Conservation (phyloP, 2,329 filamentous ascomycete genomes). For the Stagonosporopsis rhizophila region DNA sequence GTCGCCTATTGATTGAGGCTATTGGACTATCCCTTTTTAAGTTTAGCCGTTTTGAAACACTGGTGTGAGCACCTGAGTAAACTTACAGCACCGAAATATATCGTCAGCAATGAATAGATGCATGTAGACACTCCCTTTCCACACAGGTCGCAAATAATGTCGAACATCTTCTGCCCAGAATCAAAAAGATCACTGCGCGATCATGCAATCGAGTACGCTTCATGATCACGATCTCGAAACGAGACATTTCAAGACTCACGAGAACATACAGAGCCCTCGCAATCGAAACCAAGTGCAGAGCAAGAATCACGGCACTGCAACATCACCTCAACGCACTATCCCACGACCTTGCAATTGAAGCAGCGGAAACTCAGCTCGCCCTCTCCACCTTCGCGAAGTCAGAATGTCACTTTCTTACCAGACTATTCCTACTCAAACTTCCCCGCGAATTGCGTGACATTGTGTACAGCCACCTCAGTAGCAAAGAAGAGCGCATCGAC, state of each 20-base stretch:
- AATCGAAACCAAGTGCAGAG: background rate
- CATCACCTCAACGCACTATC: conserved; percentile 5
- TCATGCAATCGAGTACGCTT: conserved; percentile 7
- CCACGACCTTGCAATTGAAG: conserved; percentile 12
- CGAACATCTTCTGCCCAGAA: background rate
- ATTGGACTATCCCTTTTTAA: background rate
- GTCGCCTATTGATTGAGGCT: background rate
- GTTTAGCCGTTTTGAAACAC: background rate
- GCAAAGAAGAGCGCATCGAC: conserved; percentile 21
- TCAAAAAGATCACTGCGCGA: conserved; percentile 2
- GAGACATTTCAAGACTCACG: background rate
- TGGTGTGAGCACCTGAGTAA: conserved; percentile 17
- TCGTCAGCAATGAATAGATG: background rate
- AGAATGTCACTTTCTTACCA: conserved; percentile 23
- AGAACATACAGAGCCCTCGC: background rate
- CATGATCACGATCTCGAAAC: too few species aligned
- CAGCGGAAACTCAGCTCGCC: conserved; percentile 6
- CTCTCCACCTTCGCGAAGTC: conserved; percentile 21
- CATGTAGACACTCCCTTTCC: background rate
- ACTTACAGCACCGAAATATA: conserved; percentile 10
- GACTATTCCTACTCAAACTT: conserved; percentile 17
- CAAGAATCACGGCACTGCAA: background rate
- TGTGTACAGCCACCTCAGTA: conserved; percentile 27
- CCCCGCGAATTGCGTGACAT: conserved; percentile 31
- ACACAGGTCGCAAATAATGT: background rate